phyloP scores from a whole-genome alignment of 192 early-diverging fungal genomes.

The Lobosporangium transversale region DNA sequence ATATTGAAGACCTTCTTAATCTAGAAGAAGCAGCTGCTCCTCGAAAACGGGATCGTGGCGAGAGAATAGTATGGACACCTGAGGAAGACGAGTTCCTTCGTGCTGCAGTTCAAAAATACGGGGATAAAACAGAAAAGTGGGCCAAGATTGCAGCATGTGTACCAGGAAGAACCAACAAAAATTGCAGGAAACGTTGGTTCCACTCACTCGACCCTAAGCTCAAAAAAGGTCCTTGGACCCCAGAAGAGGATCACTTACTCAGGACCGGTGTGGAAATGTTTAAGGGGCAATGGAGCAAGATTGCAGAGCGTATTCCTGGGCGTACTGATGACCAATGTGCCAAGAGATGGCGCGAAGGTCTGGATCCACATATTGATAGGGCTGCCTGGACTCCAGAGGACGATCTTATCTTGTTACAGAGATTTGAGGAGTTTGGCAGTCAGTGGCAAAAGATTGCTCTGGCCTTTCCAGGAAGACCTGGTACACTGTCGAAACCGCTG shows the following conservation, averaged over 20 bases:
- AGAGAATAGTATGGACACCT: conserved; percentile 71
- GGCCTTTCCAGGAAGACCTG: conserved; percentile 80
- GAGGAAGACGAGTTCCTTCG: conserved; percentile 82
- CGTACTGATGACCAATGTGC: conserved; percentile 92
- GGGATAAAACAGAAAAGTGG: conserved; percentile 84
- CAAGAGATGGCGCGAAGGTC: conserved; percentile 87
- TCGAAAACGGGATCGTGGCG: conserved; percentile 38
- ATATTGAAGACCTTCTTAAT: conserved; percentile 26
- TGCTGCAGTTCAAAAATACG: conserved; percentile 76
- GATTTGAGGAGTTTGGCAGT: conserved; percentile 72
- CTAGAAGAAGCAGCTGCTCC: conserved; percentile 25
- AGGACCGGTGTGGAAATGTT: conserved; percentile 72
- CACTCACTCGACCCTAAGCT: conserved; percentile 80
- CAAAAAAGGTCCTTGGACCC: conserved; percentile 84
- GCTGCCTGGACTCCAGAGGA: conserved; percentile 77
- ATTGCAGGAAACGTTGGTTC: conserved; percentile 85
- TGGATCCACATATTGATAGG: conserved; percentile 84
- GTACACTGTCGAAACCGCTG: conserved; percentile 86
- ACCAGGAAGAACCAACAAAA: conserved; percentile 82
- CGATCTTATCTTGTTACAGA: conserved; percentile 67
- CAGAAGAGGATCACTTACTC: conserved; percentile 80
- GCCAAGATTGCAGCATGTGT: conserved; percentile 79
- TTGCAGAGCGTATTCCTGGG: conserved; percentile 80
- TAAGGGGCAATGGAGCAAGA: conserved; percentile 85
- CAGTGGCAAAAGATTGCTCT: conserved; percentile 85